Conservation (phyloP, 2,329 filamentous ascomycete genomes). For the Fonsecaea pedrosoi region DNA sequence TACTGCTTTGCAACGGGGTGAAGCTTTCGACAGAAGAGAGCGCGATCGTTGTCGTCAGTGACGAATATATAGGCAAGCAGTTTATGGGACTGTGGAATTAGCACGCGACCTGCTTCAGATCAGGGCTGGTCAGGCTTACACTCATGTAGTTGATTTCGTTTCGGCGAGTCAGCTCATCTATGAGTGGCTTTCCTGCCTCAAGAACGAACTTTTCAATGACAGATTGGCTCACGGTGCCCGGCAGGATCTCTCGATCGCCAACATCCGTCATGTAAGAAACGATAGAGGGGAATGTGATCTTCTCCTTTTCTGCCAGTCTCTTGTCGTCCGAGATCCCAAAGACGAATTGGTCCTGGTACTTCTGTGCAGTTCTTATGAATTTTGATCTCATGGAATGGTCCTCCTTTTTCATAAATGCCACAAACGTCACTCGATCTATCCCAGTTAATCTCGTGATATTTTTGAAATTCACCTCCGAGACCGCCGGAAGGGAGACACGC, state of each 20-base stretch:
- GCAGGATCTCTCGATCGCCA: slow-evolving; percentile 11
- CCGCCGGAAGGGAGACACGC: slow-evolving; percentile 2
- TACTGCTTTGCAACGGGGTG: slow-evolving; percentile 55
- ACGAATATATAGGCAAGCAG: slow-evolving; percentile 51
- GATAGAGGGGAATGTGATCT: slow-evolving; percentile 1
- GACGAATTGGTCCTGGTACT: slow-evolving; percentile 7
- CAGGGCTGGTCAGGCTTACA: neutral
- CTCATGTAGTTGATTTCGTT: slow-evolving; percentile 8
- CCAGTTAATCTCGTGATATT: slow-evolving; percentile 3
- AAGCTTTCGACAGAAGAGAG: slow-evolving; percentile 48
- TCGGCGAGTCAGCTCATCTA: slow-evolving; percentile 15
- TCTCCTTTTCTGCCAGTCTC: slow-evolving; percentile 6
- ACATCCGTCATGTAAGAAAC: slow-evolving; percentile 11
- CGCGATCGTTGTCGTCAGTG: slow-evolving; percentile 42
- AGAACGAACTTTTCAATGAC: slow-evolving; percentile 8
- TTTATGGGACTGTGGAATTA: slow-evolving; percentile 41
- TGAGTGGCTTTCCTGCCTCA: slow-evolving; percentile 8
- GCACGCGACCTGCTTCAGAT: neutral
- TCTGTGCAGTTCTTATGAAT: neutral
- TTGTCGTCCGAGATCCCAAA: slow-evolving; percentile 12
- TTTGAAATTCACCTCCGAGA: slow-evolving; percentile 9
- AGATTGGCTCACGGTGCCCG: neutral
- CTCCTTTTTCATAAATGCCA: slow-evolving; percentile 1
- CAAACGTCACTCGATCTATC: slow-evolving; percentile 11
- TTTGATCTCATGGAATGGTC: slow-evolving; percentile 3